phyloP scores from a whole-genome alignment of 116 monocot genomes.

The Posidonia oceanica region DNA sequence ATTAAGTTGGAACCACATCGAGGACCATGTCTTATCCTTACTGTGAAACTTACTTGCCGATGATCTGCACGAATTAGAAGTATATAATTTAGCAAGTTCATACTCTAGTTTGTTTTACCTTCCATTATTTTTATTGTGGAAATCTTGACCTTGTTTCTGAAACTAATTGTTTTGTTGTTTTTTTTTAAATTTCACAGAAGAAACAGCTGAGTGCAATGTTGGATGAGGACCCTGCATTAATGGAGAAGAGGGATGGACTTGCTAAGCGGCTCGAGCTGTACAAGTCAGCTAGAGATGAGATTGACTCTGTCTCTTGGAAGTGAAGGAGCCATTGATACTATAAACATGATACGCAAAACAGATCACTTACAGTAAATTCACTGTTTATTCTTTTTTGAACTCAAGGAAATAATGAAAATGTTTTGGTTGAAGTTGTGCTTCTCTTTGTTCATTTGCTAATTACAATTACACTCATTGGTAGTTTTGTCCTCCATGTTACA shows the following conservation, averaged over 20 bases:
- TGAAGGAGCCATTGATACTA: slow-evolving; percentile 17
- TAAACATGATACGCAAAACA: slow-evolving; percentile 3
- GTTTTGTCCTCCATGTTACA: too few species aligned
- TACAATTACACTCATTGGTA: too few species aligned
- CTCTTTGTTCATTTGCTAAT: not conserved
- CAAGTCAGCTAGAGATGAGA: slow-evolving; percentile 90
- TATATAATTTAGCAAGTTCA: too few species aligned
- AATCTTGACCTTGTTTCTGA: not conserved
- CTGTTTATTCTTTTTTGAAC: slow-evolving; percentile 5
- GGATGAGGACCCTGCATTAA: slow-evolving; percentile 89
- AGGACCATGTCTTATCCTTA: too few species aligned
- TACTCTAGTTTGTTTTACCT: not conserved
- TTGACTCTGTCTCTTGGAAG: slow-evolving; percentile 93
- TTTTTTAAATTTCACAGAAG: slow-evolving; percentile 31
- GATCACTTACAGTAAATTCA: not conserved
- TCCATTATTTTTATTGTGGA: not conserved
- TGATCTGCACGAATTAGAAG: too few species aligned
- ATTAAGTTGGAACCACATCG: not conserved
- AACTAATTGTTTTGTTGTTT: not conserved
- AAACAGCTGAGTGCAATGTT: slow-evolving; percentile 86
- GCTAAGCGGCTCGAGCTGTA: slow-evolving; percentile 83
- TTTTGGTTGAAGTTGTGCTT: not conserved
- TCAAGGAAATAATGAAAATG: not conserved
- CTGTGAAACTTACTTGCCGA: too few species aligned
- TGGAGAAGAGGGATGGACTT: slow-evolving; percentile 82